Evolutionary conservation across 495 filamentous ascomycete species (phyloP).

Genomic region (Cryomyces minteri): DNA sequence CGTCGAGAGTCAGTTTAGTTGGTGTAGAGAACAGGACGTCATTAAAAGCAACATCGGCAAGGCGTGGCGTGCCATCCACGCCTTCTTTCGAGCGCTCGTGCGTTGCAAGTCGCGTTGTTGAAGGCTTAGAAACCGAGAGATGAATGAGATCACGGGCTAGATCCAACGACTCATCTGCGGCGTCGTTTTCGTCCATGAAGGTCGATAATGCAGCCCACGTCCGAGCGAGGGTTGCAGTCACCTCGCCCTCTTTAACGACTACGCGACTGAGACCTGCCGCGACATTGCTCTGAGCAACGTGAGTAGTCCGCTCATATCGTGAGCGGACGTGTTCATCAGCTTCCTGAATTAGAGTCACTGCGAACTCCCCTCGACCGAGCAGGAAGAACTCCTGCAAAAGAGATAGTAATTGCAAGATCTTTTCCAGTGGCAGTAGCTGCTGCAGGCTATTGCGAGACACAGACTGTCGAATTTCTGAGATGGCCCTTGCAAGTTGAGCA

Average conservation of each 20-base stretch:
- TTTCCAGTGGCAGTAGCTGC: conserved; percentile 54
- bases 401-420: conserved; percentile 56
- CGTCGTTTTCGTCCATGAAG: conserved; percentile 51
- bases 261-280: conserved; percentile 20
- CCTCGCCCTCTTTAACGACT: conserved; percentile 72
- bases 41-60: conserved; percentile 34
- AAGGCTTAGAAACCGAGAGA: conserved; percentile 31
- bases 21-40: conserved; percentile 70
- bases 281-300: conserved; percentile 17
- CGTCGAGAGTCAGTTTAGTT: conserved; percentile 47
- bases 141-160: conserved; percentile 59
- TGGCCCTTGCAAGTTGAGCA: conserved; percentile 45
- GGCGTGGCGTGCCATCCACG: not conserved
- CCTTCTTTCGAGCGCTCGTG: conserved; percentile 11
- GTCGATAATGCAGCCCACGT: conserved; percentile 63
- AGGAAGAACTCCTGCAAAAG: conserved; percentile 77
- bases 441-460: conserved; percentile 67
- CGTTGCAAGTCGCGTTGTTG: conserved; percentile 9
- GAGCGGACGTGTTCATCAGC: conserved; percentile 55
- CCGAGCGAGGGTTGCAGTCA: conserved; percentile 49
- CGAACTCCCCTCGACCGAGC: conserved; percentile 78
- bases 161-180: conserved; percentile 56
- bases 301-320: conserved; percentile 20
- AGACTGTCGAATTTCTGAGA: conserved; percentile 59
- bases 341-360: conserved; percentile 64